A percentile compares a stretch with the other conserved stretches of the same genome.
phyloP scores from a whole-genome alignment of 2,329 filamentous ascomycete genomes.

The Penicillium sp. region DNA sequence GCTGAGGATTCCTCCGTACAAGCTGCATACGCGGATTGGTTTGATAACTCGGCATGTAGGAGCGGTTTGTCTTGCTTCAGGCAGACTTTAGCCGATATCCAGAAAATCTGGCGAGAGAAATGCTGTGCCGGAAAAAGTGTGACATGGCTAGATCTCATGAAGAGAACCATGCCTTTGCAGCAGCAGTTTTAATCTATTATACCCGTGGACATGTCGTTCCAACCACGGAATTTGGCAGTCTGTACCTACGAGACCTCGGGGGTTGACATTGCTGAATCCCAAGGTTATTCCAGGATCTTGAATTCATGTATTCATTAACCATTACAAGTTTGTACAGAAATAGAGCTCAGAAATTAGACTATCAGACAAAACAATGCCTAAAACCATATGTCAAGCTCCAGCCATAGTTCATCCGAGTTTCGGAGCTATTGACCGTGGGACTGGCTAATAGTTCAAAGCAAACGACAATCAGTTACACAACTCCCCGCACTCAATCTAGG shows the following conservation, averaged over 20 bases:
- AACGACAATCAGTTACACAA: neutral
- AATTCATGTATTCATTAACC: too few species aligned
- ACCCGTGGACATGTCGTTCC: neutral
- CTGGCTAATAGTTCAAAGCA: neutral
- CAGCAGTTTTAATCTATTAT: neutral
- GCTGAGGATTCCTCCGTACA: slow-evolving; percentile 42
- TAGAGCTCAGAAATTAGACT: too few species aligned
- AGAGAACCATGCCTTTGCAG: slow-evolving; percentile 6
- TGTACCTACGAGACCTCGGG: neutral
- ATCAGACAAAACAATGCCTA: too few species aligned
- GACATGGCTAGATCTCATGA: slow-evolving; percentile 22
- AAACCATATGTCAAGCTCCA: too few species aligned
- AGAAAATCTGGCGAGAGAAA: slow-evolving; percentile 36
- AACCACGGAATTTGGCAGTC: too few species aligned
- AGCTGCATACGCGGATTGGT: slow-evolving; percentile 38
- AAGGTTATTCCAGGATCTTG: too few species aligned
- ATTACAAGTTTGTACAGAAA: too few species aligned
- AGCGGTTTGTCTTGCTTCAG: slow-evolving; percentile 38
- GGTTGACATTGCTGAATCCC: neutral
- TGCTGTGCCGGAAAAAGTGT: slow-evolving; percentile 11
- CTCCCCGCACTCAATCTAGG: neutral
- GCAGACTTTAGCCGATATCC: slow-evolving; percentile 25
- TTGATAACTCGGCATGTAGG: slow-evolving; percentile 27
- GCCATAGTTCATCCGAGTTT: neutral
- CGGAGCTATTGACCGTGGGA: neutral